Evolutionary conservation across 305 asterid genomes (phyloP).

Genomic region (Solanum chacoense): DNA sequence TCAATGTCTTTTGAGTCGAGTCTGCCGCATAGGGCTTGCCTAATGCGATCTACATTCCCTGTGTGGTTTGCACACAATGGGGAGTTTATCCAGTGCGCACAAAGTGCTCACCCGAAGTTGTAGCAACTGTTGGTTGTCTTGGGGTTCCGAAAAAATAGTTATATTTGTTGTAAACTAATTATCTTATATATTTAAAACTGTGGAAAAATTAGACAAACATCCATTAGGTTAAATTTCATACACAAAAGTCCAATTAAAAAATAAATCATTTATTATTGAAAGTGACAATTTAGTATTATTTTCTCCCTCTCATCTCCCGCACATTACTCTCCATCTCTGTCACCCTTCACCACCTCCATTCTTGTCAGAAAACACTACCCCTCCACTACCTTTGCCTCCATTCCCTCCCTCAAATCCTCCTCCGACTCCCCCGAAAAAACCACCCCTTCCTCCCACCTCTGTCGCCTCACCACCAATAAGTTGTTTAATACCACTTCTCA

Average conservation of each 20-base stretch:
- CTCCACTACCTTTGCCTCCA: neutral
- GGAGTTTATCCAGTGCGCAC: neutral
- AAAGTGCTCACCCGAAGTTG: neutral
- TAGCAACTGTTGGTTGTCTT: too few species aligned
- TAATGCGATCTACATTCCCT: neutral
- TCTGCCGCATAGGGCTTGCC: neutral
- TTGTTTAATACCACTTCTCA: neutral
- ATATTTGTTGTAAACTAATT: neutral
- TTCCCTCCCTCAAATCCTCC: neutral
- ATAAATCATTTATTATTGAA: too few species aligned
- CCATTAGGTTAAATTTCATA: neutral
- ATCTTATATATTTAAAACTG: too few species aligned
- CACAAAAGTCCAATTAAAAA: neutral
- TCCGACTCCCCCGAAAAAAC: neutral
- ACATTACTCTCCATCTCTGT: neutral
- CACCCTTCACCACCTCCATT: slow-evolving; percentile 1
- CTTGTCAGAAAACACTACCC: neutral
- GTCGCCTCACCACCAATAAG: neutral
- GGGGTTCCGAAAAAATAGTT: neutral
- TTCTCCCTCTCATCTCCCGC: neutral
- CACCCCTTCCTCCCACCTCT: neutral
- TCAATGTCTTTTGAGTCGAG: neutral
- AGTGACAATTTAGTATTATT: neutral
- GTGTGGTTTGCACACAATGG: neutral
- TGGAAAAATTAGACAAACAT: neutral